A percentile compares a stretch with the other conserved stretches of the same genome.
Evolutionary conservation across 1,139 yeast genomes (phyloP).

Genomic region (Taphrina pruni): DNA sequence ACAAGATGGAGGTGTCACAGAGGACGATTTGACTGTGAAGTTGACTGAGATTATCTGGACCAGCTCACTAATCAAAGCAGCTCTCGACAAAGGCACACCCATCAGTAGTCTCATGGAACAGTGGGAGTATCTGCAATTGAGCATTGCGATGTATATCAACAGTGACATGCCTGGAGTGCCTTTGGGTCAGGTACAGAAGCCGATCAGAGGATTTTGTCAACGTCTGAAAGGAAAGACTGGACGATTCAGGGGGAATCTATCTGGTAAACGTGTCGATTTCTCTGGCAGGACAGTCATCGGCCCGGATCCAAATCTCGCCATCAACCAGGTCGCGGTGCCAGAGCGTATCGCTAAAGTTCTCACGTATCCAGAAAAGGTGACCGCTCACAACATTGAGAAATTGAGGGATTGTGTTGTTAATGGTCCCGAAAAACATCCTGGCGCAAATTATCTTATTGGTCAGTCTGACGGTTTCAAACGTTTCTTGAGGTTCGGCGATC

Average conservation of each 20-base stretch:
- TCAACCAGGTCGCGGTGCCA: conserved; percentile 93
- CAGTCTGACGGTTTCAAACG: conserved; percentile 85
- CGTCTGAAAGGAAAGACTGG: conserved; percentile 98
- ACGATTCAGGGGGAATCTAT: conserved; percentile 94
- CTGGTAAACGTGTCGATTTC: conserved; percentile 98
- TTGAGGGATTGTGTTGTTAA: conserved; percentile 73
- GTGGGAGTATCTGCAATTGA: conserved; percentile 95
- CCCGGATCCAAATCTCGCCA: conserved; percentile 93
- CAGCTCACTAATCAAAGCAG: conserved; percentile 87
- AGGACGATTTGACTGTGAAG: conserved; percentile 95
- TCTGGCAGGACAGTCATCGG: conserved; percentile 98
- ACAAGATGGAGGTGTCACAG: conserved; percentile 92
- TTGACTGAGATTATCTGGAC: conserved; percentile 97
- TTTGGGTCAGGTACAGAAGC: conserved; percentile 57
- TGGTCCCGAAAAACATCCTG: conserved; percentile 92
- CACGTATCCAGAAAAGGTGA: conserved; percentile 94
- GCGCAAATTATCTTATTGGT: conserved; percentile 89
- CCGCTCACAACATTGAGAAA: conserved; percentile 81
- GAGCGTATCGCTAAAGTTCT: conserved; percentile 93
- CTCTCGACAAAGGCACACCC: conserved; percentile 91
- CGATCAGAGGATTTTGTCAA: conserved; percentile 96
- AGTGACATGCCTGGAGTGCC: conserved; percentile 71
- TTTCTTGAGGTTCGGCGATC: conserved; percentile 86
- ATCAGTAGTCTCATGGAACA: conserved; percentile 94
- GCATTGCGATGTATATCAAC: conserved; percentile 96